Evolutionary conservation across 306 rosid species (phyloP), one percentile per base, ranked within the genome.

Genomic region (Acacia melanoxylon): DNA sequence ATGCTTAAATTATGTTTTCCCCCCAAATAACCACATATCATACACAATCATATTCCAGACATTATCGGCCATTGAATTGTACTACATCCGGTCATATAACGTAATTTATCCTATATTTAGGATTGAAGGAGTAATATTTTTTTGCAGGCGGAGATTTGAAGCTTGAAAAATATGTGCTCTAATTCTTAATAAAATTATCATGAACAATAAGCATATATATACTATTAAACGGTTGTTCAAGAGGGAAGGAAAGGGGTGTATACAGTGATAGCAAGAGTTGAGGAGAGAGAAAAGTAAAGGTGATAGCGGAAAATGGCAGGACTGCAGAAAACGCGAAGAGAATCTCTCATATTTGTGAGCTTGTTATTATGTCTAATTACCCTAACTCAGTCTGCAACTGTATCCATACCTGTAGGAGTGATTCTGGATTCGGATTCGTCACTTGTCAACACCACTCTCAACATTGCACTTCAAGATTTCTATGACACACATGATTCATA

Each of bases 31-130:
- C 40, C 40, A 5, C 7, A 0, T 5, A 35, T 35, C 3, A 33
- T 0, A 33, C 0, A 0, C 40, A 35, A 35, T 35, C 40, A 35
- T 35, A 35, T 35, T 35, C 6, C 0, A 35, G 35, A 4, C 0
- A 33, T 4, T 33, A 33, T 31, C 3, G 3, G 4, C 37, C 6
- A 4, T 0, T 3, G 0, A 33, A 3, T 33, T 33, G 37, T 33
- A 4, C 0, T 33, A 3, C 0, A 2, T 31, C 0, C 2, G 33
- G 1, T 31, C n/a, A n/a, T n/a, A n/a, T n/a, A n/a, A n/a, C n/a
- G n/a, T n/a, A n/a, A n/a, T n/a, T n/a, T n/a, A n/a, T n/a, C n/a
- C n/a, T n/a, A n/a, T 27, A 27, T 27, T 1, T 27, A 27, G 1
- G 29, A 27, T 1, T 0, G 29, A 27, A 27, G 29, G 1, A 27